Evolutionary conservation across 192 early-diverging fungal species (phyloP).

Genomic region (Umbelopsis isabellina): DNA sequence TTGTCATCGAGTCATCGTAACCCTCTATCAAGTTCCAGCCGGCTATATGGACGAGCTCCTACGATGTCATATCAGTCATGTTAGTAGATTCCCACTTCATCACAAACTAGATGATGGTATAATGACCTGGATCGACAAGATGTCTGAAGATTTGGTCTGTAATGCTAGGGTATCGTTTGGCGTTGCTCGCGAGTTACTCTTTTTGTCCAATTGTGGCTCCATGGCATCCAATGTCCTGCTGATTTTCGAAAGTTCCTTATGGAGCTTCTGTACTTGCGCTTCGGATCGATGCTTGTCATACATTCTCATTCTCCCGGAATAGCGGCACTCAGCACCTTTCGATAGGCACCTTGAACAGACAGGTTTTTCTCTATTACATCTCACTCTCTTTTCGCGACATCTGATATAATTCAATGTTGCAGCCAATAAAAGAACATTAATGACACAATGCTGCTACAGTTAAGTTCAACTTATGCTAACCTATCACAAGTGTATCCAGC

Average conservation of each 20-base stretch:
- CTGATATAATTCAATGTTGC: not conserved
- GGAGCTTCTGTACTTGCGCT: conserved; percentile 11
- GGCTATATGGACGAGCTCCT: conserved; percentile 1
- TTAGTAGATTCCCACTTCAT: too few relatives aligned
- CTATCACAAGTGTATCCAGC: conserved; percentile 32
- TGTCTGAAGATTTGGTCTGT: not conserved
- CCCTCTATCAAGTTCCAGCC: not conserved
- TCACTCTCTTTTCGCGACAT: conserved; percentile 30
- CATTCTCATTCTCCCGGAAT: conserved; percentile 20
- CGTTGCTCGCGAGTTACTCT: too few relatives aligned
- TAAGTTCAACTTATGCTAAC: not conserved
- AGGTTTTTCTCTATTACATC: conserved; percentile 27
- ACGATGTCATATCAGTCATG: not conserved
- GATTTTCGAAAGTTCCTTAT: conserved; percentile 5
- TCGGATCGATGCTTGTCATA: conserved; percentile 14
- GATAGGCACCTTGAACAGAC: conserved; percentile 21
- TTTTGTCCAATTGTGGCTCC: not conserved
- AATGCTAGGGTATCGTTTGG: not conserved
- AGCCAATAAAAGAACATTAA: not conserved
- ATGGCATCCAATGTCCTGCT: conserved; percentile 9
- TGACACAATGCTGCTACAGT: not conserved
- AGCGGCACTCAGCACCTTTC: conserved; percentile 3
- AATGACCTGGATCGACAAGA: not conserved
- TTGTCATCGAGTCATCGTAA: not conserved
- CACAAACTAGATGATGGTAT: not conserved